Conservation (phyloP, 1,284 basidiomycete genomes). For the Meira nashicola region DNA sequence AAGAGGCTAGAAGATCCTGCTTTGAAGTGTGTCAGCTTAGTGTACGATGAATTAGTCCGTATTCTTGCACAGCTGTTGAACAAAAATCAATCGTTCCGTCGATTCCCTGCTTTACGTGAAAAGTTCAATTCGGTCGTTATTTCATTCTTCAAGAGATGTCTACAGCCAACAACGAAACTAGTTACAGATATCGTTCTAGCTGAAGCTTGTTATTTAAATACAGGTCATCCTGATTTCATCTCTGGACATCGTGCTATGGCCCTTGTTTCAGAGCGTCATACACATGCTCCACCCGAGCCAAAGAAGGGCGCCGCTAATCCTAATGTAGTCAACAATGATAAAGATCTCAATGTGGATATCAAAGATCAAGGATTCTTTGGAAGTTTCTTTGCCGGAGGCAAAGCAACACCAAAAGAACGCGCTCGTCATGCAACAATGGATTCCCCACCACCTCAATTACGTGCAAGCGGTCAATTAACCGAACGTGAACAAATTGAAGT, state of each 20-base stretch:
- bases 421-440: conserved; percentile 70
- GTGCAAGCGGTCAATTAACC: conserved; percentile 84
- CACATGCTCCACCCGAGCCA: conserved; percentile 49
- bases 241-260: conserved; percentile 94
- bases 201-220: conserved; percentile 66
- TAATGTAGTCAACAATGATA: conserved; percentile 77
- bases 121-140: conserved; percentile 91
- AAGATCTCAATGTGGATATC: conserved; percentile 82
- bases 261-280: conserved; percentile 74
- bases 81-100: conserved; percentile 89
- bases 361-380: conserved; percentile 87
- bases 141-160: conserved; percentile 88
- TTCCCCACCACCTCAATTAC: conserved; percentile 80
- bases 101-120: conserved; percentile 87
- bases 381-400: conserved; percentile 72
- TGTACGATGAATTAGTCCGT: conserved; percentile 93
- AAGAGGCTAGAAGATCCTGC: conserved; percentile 88
- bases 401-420: conserved; percentile 63
- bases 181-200: conserved; percentile 81
- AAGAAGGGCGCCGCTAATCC: conserved; percentile 35
- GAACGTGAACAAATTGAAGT: conserved; percentile 98
- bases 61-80: conserved; percentile 82
- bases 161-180: conserved; percentile 90
- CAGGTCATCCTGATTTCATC: conserved; percentile 97
- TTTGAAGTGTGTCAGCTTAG: conserved; percentile 85